Percentiles rank a stretch among this genome's conserved stretches.
Conservation (phyloP, 352 stramenopile genomes). For the Globisporangium nodosum region DNA sequence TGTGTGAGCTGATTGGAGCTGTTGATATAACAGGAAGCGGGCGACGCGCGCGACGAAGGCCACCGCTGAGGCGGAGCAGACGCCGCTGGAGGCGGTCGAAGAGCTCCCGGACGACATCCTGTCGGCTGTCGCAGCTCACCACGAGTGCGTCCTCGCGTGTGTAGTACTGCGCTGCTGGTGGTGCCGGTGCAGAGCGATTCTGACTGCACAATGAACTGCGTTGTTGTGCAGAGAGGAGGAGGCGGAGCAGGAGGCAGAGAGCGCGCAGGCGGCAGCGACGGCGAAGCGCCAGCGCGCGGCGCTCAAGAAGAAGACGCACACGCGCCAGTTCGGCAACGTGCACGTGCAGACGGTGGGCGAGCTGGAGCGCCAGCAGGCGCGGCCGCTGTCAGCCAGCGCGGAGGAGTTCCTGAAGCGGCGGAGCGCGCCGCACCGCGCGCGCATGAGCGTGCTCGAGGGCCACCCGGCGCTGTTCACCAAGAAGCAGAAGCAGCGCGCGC, state of each 20-base stretch:
- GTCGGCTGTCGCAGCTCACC: conserved; percentile 51
- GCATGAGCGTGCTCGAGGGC: conserved; percentile 67
- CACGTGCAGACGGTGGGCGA: conserved; percentile 63
- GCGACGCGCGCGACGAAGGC: conserved; percentile 5
- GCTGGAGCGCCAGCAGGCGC: conserved; percentile 34
- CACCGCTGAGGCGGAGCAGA: conserved; percentile 11
- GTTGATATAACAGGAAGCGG: conserved; percentile 29
- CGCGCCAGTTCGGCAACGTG: conserved; percentile 68
- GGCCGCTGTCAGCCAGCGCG: conserved; percentile 36
- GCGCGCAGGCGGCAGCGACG: conserved; percentile 16
- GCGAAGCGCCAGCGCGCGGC: conserved; percentile 13
- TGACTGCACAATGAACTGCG: background rate
- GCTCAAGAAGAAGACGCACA: conserved; percentile 56
- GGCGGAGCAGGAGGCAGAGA: conserved; percentile 35
- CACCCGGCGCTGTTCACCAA: conserved; percentile 67
- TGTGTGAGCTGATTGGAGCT: background rate
- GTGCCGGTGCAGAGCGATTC: background rate
- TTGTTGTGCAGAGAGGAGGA: conserved; percentile 38
- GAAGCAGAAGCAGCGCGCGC: conserved; percentile 49
- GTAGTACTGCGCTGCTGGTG: background rate
- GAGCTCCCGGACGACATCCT: conserved; percentile 64
- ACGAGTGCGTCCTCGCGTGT: conserved; percentile 31
- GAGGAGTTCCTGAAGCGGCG: conserved; percentile 48
- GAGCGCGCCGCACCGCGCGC: conserved; percentile 38
- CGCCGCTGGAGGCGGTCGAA: conserved; percentile 20